Conservation (phyloP, 2,329 filamentous ascomycete species). For the Chrysoporthe puriensis region DNA sequence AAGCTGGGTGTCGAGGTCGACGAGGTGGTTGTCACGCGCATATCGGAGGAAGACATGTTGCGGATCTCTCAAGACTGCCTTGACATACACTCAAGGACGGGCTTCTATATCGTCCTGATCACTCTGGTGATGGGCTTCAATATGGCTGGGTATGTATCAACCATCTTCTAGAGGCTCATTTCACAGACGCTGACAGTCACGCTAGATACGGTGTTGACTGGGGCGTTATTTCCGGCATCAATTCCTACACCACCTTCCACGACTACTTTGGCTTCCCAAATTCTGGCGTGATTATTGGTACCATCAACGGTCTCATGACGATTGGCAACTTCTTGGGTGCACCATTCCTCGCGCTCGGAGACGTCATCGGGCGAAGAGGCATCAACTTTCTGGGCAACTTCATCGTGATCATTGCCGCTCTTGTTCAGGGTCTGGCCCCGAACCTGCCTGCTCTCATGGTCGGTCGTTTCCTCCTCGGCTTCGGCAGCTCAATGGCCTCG, state of each 20-base stretch:
- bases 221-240: constrained; percentile 52
- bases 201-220: constrained; percentile 50
- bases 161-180: not conserved
- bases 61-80: constrained; percentile 46
- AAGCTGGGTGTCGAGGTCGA: constrained; percentile 43
- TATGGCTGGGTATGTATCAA: constrained; percentile 41
- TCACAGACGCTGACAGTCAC: not conserved
- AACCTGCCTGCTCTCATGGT: constrained; percentile 42
- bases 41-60: constrained; percentile 51
- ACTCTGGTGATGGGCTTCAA: constrained; percentile 52
- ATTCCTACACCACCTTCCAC: constrained; percentile 47
- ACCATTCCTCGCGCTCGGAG: constrained; percentile 53
- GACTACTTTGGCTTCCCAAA: constrained; percentile 47
- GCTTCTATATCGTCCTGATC: constrained; percentile 45
- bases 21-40: constrained; percentile 47
- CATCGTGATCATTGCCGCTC: constrained; percentile 48
- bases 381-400: constrained; percentile 51
- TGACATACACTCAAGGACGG: constrained; percentile 44
- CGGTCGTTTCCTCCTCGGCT: constrained; percentile 42
- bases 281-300: constrained; percentile 44
- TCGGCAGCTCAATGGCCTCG: constrained; percentile 38
- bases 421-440: constrained; percentile 51
- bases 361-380: constrained; percentile 55
- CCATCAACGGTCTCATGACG: constrained; percentile 52
- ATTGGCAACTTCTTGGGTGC: constrained; percentile 52